Percentiles rank a stretch among this genome's conserved stretches.
Evolutionary conservation across 2,329 filamentous ascomycete species (phyloP).

Genomic region (Phaeomoniella chlamydospora): DNA sequence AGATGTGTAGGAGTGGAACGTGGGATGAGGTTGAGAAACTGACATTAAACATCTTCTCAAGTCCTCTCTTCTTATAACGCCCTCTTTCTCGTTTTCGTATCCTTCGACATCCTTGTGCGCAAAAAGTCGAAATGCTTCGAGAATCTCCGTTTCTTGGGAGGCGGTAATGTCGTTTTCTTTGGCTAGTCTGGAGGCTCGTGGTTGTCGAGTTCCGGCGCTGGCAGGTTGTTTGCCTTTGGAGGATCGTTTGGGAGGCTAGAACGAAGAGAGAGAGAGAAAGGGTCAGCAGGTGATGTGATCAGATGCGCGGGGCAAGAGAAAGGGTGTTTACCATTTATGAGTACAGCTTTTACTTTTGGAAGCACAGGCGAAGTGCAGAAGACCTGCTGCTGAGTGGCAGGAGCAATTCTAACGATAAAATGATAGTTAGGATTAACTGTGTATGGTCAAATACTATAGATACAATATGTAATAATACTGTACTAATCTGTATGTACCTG

Average conservation of each 20-base stretch:
- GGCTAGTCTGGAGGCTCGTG: constrained; percentile 73
- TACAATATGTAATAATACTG: too few species aligned
- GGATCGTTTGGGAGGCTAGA: neutral
- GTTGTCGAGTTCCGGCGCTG: neutral
- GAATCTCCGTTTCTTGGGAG: constrained; percentile 78
- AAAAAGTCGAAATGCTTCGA: constrained; percentile 79
- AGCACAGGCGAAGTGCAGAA: too few species aligned
- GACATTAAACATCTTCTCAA: constrained; percentile 62
- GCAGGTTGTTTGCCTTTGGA: neutral
- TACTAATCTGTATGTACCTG: too few species aligned
- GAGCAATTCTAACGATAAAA: too few species aligned
- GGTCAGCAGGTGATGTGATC: too few species aligned
- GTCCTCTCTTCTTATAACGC: constrained; percentile 52
- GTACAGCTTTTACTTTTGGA: too few species aligned
- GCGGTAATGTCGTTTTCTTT: constrained; percentile 79
- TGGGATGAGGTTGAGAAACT: constrained; percentile 15
- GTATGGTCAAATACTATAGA: too few species aligned
- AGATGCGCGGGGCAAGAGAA: too few species aligned
- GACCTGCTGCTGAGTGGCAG: too few species aligned
- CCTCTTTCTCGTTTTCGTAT: constrained; percentile 56
- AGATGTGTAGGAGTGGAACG: neutral
- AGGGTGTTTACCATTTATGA: too few species aligned
- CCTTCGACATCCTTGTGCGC: constrained; percentile 35
- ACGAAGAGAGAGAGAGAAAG: too few species aligned
- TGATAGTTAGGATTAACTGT: too few species aligned